Conservation (phyloP, 768 basidiomycete genomes). For the Mycena pura region DNA sequence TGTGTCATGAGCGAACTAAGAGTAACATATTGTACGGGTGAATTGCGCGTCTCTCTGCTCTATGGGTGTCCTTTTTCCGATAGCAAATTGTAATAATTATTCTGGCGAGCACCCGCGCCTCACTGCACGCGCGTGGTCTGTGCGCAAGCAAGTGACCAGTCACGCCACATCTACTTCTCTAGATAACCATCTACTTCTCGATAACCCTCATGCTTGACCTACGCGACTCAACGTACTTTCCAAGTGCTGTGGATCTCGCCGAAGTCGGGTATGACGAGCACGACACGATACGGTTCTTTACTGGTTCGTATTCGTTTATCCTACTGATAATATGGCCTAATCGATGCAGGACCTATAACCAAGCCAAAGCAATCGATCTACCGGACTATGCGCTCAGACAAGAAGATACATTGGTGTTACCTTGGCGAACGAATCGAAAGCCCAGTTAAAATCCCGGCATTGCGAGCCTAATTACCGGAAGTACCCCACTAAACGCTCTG, state of each 20-base stretch:
- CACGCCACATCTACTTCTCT: constrained; percentile 5
- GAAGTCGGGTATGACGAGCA: constrained; percentile 9
- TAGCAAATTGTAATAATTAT: constrained; percentile 1
- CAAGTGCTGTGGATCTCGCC: constrained; percentile 2
- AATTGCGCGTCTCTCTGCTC: background rate
- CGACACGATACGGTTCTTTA: constrained; percentile 10
- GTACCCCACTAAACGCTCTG: constrained; percentile 1
- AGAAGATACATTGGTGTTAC: constrained; percentile 10
- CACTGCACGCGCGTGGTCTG: constrained; percentile 1
- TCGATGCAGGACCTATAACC: constrained; percentile 8
- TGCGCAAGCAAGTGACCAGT: constrained; percentile 6
- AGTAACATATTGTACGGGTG: constrained; percentile 6
- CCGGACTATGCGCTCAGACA: constrained; percentile 2
- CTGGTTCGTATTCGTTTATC: constrained; percentile 2
- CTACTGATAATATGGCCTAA: constrained; percentile 6
- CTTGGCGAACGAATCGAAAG: constrained; percentile 4
- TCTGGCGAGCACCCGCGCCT: constrained; percentile 1
- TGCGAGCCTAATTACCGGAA: background rate
- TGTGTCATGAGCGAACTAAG: background rate
- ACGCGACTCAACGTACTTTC: constrained; percentile 8
- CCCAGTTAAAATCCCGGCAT: constrained; percentile 1
- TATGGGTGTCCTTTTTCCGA: constrained; percentile 4
- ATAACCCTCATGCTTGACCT: constrained; percentile 13
- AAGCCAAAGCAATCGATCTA: background rate
- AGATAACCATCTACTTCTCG: too few species aligned